Base-by-base conservation (phyloP, 2,329 filamentous ascomycete genomes). In the Trichoderma sp. region DNA sequence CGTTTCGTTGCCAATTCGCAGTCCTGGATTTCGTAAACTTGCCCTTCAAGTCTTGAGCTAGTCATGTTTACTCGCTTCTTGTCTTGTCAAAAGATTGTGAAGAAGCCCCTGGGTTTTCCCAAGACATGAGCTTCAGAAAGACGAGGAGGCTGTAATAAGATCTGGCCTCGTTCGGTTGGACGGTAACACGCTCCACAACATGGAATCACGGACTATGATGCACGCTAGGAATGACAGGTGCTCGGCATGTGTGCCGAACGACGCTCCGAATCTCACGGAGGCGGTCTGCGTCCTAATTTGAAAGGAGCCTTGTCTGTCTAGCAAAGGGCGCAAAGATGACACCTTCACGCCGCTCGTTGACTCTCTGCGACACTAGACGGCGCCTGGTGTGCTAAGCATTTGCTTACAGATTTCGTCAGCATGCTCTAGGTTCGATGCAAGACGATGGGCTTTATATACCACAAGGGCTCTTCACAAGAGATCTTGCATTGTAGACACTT, bases 321-420 rank as follows among this genome's bases (percentile, higher is more conserved):
- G 34, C 58, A 34, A 17, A 17, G 28, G 24, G 50, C 14, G 30
- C 58, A 39, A 39, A 39, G 21, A 52, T 41, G 45, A 41, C 48
- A n/a, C 26, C 28, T 52, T 26, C 24, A 14, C n/a, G 39, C 28
- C n/a, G 17, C 17, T 5, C 5, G 10, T 28, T 19, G 58, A 24
- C 21, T 61, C 58, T 61, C 58, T 34, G 34, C 58, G 47, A 47
- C 47, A 14, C 34, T 39, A 61, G 26, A 19, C 17, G 15, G 10
- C 21, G 21, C 21, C 58, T 19, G 24, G 3, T 50, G 26, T 60
- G 34, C 34, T 50, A 41, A 50, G 57, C 57, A 26, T 3, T 15
- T 19, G 57, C 57, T 60, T 50, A 50, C 45, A 15, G 15, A 24
- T 50, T 19, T 26, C 28, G 5, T 52, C 30, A 52, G 14, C 34